phyloP scores from a whole-genome alignment of 371 early-diverging fungal genomes.

The Batkoa obscura region DNA sequence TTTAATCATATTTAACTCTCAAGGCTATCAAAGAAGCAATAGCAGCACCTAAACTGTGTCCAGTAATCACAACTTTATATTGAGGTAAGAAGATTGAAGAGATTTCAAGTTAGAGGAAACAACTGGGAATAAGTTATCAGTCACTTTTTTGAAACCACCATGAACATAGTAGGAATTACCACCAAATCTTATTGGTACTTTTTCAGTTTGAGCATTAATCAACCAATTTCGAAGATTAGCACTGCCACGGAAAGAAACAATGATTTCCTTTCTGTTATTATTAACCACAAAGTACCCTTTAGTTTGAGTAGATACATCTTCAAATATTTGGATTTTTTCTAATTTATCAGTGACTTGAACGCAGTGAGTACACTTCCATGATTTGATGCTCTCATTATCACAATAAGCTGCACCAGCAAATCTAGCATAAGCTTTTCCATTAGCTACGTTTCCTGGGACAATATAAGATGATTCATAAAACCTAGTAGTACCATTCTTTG shows the following conservation, averaged over 20 bases:
- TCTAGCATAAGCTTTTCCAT: neutral
- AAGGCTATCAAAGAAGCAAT: neutral
- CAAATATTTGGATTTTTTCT: neutral
- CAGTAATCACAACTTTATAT: neutral
- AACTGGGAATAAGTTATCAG: neutral
- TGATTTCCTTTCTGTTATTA: neutral
- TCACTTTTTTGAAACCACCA: neutral
- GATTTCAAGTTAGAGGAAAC: neutral
- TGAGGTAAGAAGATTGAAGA: neutral
- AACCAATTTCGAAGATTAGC: neutral
- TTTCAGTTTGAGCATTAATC: neutral
- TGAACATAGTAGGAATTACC: neutral
- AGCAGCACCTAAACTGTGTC: neutral
- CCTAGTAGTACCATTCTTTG: too few relatives aligned
- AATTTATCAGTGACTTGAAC: too few relatives aligned
- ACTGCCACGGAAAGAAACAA: neutral
- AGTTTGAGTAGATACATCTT: neutral
- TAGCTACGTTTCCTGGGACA: too few relatives aligned
- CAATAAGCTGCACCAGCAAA: conserved; percentile 1
- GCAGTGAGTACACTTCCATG: neutral
- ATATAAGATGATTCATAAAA: too few relatives aligned
- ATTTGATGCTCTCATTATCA: neutral
- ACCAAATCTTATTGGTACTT: neutral
- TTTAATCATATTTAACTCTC: neutral
- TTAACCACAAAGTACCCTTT: neutral